Evolutionary conservation across 768 basidiomycete genomes (phyloP).

Genomic region (Trametes meyenii): DNA sequence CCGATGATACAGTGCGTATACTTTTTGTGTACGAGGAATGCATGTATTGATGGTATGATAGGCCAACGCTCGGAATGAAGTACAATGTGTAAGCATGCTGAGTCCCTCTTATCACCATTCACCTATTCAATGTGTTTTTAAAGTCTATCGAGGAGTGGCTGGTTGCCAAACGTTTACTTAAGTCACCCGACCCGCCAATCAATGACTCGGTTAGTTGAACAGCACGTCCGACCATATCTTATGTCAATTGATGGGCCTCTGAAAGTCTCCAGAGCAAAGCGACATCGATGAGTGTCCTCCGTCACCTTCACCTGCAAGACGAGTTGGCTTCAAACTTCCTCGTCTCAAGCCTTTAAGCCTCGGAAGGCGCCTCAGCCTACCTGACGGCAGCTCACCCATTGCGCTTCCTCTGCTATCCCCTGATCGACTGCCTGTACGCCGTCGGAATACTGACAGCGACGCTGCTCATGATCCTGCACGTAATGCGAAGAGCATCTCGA

Average conservation of each 20-base stretch:
- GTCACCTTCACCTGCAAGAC: background rate
- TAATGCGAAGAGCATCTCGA: too few relatives aligned
- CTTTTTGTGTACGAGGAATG: background rate
- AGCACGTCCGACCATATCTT: background rate
- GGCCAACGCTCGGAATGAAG: conserved; percentile 8
- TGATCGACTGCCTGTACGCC: background rate
- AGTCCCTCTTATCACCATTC: too few relatives aligned
- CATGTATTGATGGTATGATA: background rate
- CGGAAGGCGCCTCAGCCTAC: background rate
- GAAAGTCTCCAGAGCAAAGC: background rate
- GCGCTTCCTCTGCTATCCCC: background rate
- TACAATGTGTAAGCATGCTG: background rate
- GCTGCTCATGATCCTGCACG: too few relatives aligned
- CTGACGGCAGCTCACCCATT: background rate
- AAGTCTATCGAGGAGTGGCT: conserved; percentile 14
- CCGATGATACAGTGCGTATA: conserved; percentile 1
- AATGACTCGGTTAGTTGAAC: background rate
- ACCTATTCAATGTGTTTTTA: background rate
- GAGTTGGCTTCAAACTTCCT: background rate
- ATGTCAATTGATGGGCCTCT: background rate
- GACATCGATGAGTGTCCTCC: background rate
- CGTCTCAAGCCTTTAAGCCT: background rate
- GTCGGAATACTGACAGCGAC: conserved; percentile 6
- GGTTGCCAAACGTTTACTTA: background rate
- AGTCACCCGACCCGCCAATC: background rate